Evolutionary conservation across 2,329 filamentous ascomycete species (phyloP), one percentile per base, ranked within the genome.

Genomic region (Stromatinia cepivora): DNA sequence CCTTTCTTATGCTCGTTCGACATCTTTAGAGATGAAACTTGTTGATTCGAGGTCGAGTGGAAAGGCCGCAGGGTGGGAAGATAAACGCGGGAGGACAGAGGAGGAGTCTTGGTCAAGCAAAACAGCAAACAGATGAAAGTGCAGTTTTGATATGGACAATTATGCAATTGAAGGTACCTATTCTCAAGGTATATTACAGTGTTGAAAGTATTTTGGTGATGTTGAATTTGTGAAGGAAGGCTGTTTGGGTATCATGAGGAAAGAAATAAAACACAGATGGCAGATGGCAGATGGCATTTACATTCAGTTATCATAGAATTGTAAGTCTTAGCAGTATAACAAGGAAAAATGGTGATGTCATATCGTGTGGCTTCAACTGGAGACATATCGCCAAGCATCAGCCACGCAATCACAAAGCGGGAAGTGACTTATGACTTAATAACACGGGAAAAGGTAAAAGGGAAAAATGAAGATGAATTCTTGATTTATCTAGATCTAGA

Each of bases 1-100:
- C 31, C 59, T 66, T 70, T 71, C 28, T 70, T 71, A n/a, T 61
- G 53, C 15, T 66, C 66, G 53, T 50, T 71, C 11, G 67, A 70
- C 67, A 67, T 71, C 1, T 53, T 59, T n/a, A 7, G 22, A 46
- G 28, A 7, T 13, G n/a, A 4, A 31, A 22, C 3, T 20, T 11
- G 2, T 56, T 59, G 65, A 48, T 39, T 34, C 15, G 31, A 17
- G 46, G 17, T 52, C 36, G 20, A 61, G 31, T 13, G 53, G 3
- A 28, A 54, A 52, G 25, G 48, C 5, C 7, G 45, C 15, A 28
- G 28, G 46, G 42, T 25, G 31, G 20, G 28, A 25, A 20, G 15
- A 7, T 34, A 22, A 20, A 10, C 28, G 59, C 59, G 31, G 20
- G 45, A 20, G 15, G 22, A 25, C 28, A 45, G 45, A 22, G 20